Evolutionary conservation across 1,284 basidiomycete species (phyloP).

Genomic region (Boletellus sp.): DNA sequence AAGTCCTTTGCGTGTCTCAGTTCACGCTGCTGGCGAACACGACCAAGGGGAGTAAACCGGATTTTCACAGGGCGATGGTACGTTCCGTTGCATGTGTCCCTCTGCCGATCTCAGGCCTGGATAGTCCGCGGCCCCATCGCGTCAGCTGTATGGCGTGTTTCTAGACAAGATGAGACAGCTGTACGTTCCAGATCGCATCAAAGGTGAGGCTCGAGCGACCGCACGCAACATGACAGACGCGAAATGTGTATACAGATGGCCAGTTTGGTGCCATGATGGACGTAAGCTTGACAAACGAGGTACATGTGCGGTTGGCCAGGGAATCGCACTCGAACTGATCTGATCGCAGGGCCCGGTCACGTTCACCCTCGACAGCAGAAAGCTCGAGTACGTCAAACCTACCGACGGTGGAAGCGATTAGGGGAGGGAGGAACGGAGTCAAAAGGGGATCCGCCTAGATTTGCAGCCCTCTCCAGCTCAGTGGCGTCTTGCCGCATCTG

Average conservation of each 20-base stretch:
- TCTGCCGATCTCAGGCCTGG: background rate
- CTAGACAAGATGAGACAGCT: slow-evolving; percentile 59
- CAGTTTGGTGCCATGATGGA: slow-evolving; percentile 93
- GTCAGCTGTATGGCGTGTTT: slow-evolving; percentile 68
- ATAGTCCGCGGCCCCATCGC: slow-evolving; percentile 66
- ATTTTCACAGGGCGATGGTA: slow-evolving; percentile 90
- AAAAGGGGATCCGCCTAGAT: slow-evolving; percentile 1
- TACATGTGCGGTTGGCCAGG: slow-evolving; percentile 32
- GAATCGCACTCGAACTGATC: slow-evolving; percentile 1
- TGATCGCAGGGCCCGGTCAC: slow-evolving; percentile 72
- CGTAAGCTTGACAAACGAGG: slow-evolving; percentile 82
- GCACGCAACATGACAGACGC: background rate
- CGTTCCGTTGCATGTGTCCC: background rate
- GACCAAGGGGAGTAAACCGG: slow-evolving; percentile 81
- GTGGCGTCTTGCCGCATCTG: background rate
- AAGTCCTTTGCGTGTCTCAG: slow-evolving; percentile 87
- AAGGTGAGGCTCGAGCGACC: slow-evolving; percentile 48
- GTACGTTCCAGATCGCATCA: slow-evolving; percentile 72
- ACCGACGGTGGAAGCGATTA: slow-evolving; percentile 7
- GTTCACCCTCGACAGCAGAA: slow-evolving; percentile 75
- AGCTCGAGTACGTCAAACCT: slow-evolving; percentile 49
- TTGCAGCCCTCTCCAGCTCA: background rate
- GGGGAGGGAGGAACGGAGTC: slow-evolving; percentile 7
- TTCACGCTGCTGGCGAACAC: slow-evolving; percentile 90
- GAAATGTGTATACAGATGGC: slow-evolving; percentile 56